Evolutionary conservation across 257 asterid species (phyloP).

Genomic region (Forsythia suspensa): DNA sequence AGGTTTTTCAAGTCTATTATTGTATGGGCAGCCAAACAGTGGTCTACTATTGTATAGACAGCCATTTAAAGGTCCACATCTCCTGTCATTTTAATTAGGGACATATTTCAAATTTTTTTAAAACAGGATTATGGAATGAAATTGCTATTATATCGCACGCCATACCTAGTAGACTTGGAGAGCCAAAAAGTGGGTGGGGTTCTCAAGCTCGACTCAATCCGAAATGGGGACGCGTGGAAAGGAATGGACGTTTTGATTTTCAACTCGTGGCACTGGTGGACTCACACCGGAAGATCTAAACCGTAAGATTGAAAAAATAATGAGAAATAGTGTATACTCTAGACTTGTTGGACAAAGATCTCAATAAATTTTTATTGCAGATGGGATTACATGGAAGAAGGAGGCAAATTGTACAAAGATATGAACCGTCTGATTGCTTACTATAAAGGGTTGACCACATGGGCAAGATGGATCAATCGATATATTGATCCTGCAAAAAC

Average conservation of each 20-base stretch:
- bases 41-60: not conserved
- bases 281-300: slow-evolving; percentile 68
- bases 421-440: slow-evolving; percentile 85
- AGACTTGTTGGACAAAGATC: not conserved
- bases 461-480: slow-evolving; percentile 84
- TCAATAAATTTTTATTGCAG: slow-evolving; percentile 31
- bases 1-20: too few species aligned
- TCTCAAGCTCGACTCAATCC: slow-evolving; percentile 64
- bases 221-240: slow-evolving; percentile 60
- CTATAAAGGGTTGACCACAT: slow-evolving; percentile 86
- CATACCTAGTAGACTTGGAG: slow-evolving; percentile 71
- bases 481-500: slow-evolving; percentile 75
- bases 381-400: slow-evolving; percentile 79
- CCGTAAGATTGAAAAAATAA: slow-evolving; percentile 44
- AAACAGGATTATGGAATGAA: slow-evolving; percentile 69
- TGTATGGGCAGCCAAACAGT: not conserved
- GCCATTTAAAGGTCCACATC: not conserved
- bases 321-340: too few species aligned
- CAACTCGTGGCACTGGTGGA: slow-evolving; percentile 99
- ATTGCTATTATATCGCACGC: slow-evolving; percentile 66
- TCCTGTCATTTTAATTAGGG: not conserved
- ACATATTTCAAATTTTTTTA: not conserved
- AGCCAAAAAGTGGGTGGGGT: slow-evolving; percentile 52
- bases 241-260: slow-evolving; percentile 81
- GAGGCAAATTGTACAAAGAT: slow-evolving; percentile 62